Conservation (phyloP, 805 yeast genomes). For the Candida odintsovae region DNA sequence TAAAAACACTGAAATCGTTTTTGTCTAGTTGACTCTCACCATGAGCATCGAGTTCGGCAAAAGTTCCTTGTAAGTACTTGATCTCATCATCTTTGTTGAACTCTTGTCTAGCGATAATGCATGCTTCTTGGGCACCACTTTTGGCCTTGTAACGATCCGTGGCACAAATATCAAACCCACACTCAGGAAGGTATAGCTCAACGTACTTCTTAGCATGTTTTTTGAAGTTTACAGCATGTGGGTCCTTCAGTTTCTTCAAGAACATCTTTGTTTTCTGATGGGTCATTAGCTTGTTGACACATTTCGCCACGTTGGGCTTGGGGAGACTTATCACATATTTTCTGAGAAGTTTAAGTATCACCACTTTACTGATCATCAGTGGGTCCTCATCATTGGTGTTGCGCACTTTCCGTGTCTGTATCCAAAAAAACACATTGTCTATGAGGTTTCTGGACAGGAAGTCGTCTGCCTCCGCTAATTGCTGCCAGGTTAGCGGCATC, state of each 20-base stretch:
- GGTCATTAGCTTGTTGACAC: constrained; percentile 23
- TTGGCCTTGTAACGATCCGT: constrained; percentile 33
- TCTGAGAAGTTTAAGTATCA: constrained; percentile 5
- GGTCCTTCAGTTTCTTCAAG: constrained; percentile 18
- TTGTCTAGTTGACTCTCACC: constrained; percentile 28
- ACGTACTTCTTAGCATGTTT: constrained; percentile 32
- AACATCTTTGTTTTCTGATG: constrained; percentile 23
- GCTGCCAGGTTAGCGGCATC: constrained; percentile 16
- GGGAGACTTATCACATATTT: constrained; percentile 9
- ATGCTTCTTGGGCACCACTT: constrained; percentile 23
- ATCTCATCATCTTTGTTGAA: constrained; percentile 28
- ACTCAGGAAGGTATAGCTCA: constrained; percentile 28
- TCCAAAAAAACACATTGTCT: constrained; percentile 24
- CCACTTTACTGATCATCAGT: constrained; percentile 1
- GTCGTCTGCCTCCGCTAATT: constrained; percentile 25
- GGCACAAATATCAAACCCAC: constrained; percentile 36
- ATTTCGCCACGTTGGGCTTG: constrained; percentile 12
- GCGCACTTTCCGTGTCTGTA: constrained; percentile 21
- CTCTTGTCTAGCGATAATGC: constrained; percentile 31
- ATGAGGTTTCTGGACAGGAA: constrained; percentile 24
- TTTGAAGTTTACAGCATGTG: constrained; percentile 26
- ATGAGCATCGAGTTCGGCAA: constrained; percentile 28
- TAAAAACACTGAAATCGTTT: constrained; percentile 39
- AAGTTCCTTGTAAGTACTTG: constrained; percentile 30
- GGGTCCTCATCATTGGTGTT: constrained; percentile 2